Evolutionary conservation across 2,329 filamentous ascomycete genomes (phyloP).

Genomic region (Pseudogymnoascus sp.): DNA sequence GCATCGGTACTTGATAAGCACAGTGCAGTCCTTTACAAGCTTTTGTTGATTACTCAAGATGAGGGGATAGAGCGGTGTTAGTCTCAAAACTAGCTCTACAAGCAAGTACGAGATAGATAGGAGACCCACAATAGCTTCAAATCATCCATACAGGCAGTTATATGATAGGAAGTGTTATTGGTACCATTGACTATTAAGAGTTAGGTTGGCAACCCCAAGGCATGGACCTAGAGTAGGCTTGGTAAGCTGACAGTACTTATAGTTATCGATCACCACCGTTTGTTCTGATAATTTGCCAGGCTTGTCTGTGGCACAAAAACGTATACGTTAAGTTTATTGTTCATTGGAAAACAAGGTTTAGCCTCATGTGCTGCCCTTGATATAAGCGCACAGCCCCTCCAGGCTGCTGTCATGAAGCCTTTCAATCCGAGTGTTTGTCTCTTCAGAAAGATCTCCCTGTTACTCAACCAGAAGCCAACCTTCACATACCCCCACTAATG

Average conservation of each 20-base stretch:
- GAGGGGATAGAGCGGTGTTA: neutral
- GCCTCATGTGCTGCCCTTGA: neutral
- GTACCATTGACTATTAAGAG: neutral
- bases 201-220: neutral
- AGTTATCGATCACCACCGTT: neutral
- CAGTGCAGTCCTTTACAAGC: neutral
- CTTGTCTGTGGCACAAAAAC: neutral
- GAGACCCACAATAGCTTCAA: neutral
- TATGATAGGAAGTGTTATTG: neutral
- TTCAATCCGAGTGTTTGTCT: too few species aligned
- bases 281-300: neutral
- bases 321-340: neutral
- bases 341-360: neutral
- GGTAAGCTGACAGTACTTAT: neutral
- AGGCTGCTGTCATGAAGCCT: too few species aligned
- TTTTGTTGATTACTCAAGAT: neutral
- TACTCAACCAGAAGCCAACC: too few species aligned
- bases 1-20: neutral
- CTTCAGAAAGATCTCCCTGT: too few species aligned
- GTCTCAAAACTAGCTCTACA: neutral
- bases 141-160: neutral
- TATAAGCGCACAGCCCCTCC: neutral
- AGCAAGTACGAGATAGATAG: neutral
- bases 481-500: neutral
- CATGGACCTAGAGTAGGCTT: neutral